These are phyloP conservation scores for Curvularia lunata DNA, from an alignment of 2,329 filamentous ascomycete genomes.

Conservation along the genomic window DNA sequence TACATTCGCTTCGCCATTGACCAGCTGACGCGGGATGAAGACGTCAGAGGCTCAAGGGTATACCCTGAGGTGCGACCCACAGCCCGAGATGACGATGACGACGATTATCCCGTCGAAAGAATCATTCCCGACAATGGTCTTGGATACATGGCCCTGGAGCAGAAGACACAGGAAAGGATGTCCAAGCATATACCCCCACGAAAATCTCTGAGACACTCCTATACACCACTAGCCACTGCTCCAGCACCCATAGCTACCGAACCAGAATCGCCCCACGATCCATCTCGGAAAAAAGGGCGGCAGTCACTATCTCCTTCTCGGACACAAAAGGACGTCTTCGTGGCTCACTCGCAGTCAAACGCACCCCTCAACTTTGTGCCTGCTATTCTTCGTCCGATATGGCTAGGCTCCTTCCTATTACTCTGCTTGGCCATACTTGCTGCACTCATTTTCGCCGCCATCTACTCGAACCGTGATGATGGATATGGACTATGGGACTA, in stretches of 20 bases:
- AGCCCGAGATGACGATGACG: constrained; percentile 27
- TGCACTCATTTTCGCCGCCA: constrained; percentile 73
- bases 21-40: constrained; percentile 77
- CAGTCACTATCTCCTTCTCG: constrained; percentile 22
- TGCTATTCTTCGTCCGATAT: constrained; percentile 69
- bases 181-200: constrained; percentile 32
- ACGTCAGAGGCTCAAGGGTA: constrained; percentile 62
- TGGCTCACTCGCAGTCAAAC: constrained; percentile 55
- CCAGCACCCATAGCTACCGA: constrained; percentile 13
- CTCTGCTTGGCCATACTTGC: constrained; percentile 73
- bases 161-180: constrained; percentile 38
- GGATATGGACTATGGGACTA: constrained; percentile 73
- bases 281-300: constrained; percentile 5
- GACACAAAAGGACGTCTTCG: constrained; percentile 52
- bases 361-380: constrained; percentile 71
- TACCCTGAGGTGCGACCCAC: constrained; percentile 46
- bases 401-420: constrained; percentile 65
- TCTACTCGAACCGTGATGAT: constrained; percentile 47
- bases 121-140: constrained; percentile 53
- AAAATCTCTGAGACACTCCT: constrained; percentile 24
- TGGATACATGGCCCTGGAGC: constrained; percentile 47
- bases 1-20: constrained; percentile 91
- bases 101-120: constrained; percentile 59
- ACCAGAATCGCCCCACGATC: constrained; percentile 8
- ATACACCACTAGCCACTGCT: constrained; percentile 13